A percentile compares a stretch with the other conserved stretches of the same genome.
These are phyloP conservation scores for Bipolaris cookei DNA, from an alignment of 2,329 filamentous ascomycete species.

Conservation along the genomic window DNA sequence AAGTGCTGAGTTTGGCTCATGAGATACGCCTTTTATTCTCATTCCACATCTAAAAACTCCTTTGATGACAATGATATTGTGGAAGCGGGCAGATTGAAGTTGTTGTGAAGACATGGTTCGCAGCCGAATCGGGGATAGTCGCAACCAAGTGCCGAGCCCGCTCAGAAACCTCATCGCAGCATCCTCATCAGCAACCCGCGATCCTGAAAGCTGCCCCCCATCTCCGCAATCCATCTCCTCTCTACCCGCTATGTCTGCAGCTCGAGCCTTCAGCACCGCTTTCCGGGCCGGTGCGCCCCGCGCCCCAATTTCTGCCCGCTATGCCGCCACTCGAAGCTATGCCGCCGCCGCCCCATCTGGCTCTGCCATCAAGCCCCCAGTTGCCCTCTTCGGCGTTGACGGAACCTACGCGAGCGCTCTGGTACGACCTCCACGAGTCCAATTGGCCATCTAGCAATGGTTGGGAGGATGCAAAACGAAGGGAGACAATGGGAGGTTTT, in stretches of 20 bases:
- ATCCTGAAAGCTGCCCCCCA: conserved; percentile 20
- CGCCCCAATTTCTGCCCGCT: conserved; percentile 64
- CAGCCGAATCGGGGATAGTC: conserved; percentile 24
- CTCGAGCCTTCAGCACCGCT: conserved; percentile 62
- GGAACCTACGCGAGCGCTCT: conserved; percentile 98
- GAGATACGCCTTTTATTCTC: neutral
- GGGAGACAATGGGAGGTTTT: conserved; percentile 22
- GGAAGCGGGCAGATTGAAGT: neutral
- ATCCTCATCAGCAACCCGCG: conserved; percentile 20
- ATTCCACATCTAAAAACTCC: neutral
- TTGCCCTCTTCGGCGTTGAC: conserved; percentile 93
- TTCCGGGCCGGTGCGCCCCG: conserved; percentile 63
- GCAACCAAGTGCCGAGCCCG: conserved; percentile 24
- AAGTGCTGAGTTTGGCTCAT: neutral
- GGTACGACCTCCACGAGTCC: conserved; percentile 65
- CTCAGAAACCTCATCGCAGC: conserved; percentile 34
- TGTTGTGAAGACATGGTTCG: neutral
- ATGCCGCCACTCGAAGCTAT: conserved; percentile 75
- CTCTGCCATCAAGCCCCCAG: conserved; percentile 77
- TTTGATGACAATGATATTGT: neutral
- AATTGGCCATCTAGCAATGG: conserved; percentile 31
- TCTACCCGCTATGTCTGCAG: conserved; percentile 60
- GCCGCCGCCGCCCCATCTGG: conserved; percentile 68
- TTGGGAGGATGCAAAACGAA: conserved; percentile 24
- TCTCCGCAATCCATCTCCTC: conserved; percentile 45